These are phyloP conservation scores for Solanum rostratum DNA, from an alignment of 257 asterid genomes.

Conservation along the genomic window DNA sequence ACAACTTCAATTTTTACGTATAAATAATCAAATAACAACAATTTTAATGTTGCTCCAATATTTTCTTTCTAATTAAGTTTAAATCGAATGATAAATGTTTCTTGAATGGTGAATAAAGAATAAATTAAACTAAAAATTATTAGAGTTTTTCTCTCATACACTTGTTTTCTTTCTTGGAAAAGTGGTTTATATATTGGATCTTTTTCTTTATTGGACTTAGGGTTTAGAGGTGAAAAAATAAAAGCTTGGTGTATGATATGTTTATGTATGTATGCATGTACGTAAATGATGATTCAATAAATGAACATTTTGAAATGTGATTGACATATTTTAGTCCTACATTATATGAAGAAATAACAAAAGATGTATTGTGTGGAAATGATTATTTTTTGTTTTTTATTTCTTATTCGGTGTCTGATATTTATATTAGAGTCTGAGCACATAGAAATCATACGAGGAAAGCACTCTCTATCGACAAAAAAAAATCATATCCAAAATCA, in stretches of 20 bases:
- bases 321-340: neutral
- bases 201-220: neutral
- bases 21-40: neutral
- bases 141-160: neutral
- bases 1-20: neutral
- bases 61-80: neutral
- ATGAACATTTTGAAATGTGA: neutral
- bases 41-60: neutral
- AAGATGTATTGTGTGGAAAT: neutral
- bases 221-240: neutral
- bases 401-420: neutral
- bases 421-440: neutral
- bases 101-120: neutral
- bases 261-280: neutral
- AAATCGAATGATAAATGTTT: neutral
- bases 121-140: neutral
- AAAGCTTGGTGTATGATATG: neutral
- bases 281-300: neutral
- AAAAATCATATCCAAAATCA: no score
- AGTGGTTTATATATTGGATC: neutral
- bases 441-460: neutral
- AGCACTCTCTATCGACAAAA: neutral
- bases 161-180: neutral
- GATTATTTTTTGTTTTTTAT: neutral
- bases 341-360: neutral